Evolutionary conservation across 208 protist genomes (phyloP).

Genomic region (Entamoeba histolytica): DNA sequence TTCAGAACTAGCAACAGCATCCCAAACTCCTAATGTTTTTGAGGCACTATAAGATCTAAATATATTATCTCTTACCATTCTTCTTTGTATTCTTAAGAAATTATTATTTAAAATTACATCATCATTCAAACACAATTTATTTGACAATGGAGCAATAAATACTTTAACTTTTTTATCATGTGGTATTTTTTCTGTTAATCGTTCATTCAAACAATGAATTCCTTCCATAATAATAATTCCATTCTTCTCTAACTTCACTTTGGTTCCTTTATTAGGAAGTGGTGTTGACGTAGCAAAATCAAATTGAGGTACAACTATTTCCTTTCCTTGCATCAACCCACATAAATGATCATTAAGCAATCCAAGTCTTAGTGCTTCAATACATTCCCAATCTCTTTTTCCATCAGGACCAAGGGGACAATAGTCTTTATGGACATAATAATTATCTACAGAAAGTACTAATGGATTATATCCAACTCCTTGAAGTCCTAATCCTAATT

Average conservation of each 20-base stretch:
- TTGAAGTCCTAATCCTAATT: slow-evolving; percentile 21
- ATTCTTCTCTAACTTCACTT: slow-evolving; percentile 11
- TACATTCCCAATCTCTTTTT: slow-evolving; percentile 33
- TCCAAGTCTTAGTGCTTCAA: slow-evolving; percentile 32
- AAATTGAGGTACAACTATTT: slow-evolving; percentile 30
- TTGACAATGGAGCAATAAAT: slow-evolving; percentile 35
- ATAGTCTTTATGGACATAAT: slow-evolving; percentile 27
- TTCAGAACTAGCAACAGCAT: background rate
- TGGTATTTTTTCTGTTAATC: slow-evolving; percentile 22
- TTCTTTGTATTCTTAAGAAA: background rate
- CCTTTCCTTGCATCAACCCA: slow-evolving; percentile 25
- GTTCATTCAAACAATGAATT: slow-evolving; percentile 34
- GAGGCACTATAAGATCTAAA: background rate
- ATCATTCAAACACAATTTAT: background rate
- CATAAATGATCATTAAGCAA: slow-evolving; percentile 35
- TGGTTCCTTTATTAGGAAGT: background rate
- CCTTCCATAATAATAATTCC: slow-evolving; percentile 38
- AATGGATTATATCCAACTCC: slow-evolving; percentile 24
- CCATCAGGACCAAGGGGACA: slow-evolving; percentile 27
- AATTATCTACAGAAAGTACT: slow-evolving; percentile 33
- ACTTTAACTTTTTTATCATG: slow-evolving; percentile 31
- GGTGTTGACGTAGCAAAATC: slow-evolving; percentile 26
- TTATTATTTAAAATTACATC: background rate
- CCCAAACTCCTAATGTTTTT: background rate
- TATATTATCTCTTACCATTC: background rate